Percentiles rank a stretch among this genome's conserved stretches.
Evolutionary conservation across 2,329 filamentous ascomycete genomes (phyloP).

Genomic region (Calycina marina): DNA sequence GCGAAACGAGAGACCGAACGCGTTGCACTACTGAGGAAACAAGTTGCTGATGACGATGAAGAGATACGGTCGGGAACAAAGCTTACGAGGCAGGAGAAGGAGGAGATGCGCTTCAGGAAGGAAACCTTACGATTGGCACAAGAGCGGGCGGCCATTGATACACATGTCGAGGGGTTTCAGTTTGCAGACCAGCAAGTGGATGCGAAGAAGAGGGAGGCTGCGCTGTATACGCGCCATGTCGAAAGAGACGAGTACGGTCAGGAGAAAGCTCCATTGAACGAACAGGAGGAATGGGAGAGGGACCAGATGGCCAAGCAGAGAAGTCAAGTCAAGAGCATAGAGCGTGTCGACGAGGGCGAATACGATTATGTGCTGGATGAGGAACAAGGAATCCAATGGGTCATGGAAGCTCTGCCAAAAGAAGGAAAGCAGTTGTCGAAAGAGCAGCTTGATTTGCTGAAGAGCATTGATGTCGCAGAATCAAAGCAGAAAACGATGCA

Average conservation of each 20-base stretch:
- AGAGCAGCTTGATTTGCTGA: slow-evolving; percentile 65
- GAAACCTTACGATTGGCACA: slow-evolving; percentile 72
- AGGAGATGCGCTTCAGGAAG: slow-evolving; percentile 77
- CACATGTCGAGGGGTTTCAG: slow-evolving; percentile 80
- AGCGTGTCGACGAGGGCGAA: slow-evolving; percentile 63
- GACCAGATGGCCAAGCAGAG: slow-evolving; percentile 83
- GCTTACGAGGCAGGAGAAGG: slow-evolving; percentile 65
- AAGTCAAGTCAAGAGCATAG: slow-evolving; percentile 62
- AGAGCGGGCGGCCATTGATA: slow-evolving; percentile 75
- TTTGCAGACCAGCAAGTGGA: slow-evolving; percentile 91
- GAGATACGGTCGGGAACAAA: slow-evolving; percentile 64
- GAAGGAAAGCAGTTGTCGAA: slow-evolving; percentile 57
- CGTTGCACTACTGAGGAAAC: slow-evolving; percentile 71
- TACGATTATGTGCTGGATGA: slow-evolving; percentile 94
- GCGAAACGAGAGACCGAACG: slow-evolving; percentile 84
- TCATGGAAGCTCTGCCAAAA: slow-evolving; percentile 59
- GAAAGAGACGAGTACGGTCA: slow-evolving; percentile 77
- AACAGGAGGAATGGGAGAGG: slow-evolving; percentile 90
- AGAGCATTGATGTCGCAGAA: slow-evolving; percentile 78
- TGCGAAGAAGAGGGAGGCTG: slow-evolving; percentile 73
- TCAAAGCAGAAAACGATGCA: slow-evolving; percentile 79
- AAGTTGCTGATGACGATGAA: slow-evolving; percentile 77
- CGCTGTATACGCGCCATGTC: slow-evolving; percentile 79
- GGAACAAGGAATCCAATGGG: slow-evolving; percentile 74
- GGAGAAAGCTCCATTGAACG: slow-evolving; percentile 75